Evolutionary conservation across 176 grass and related monocot genomes (phyloP).

Genomic region (Urochloa ruziziensis): DNA sequence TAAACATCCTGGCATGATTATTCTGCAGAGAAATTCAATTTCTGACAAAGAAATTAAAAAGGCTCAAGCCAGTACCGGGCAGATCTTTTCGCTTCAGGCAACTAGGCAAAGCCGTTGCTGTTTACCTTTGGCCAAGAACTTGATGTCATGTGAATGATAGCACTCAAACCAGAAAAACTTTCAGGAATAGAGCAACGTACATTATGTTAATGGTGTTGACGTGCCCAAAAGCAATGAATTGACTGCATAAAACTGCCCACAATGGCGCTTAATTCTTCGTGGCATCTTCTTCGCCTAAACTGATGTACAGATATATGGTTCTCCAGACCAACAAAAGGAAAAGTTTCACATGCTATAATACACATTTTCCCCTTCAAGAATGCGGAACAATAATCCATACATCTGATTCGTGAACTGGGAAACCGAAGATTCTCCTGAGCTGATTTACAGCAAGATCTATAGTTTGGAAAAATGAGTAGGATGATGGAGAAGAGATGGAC

Average conservation of each 20-base stretch:
- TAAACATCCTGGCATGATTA: no score
- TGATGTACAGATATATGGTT: constrained; percentile 21
- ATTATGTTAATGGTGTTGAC: neutral
- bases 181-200: neutral
- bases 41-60: neutral
- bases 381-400: constrained; percentile 24
- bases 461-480: neutral
- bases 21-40: no score
- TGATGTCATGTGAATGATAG: neutral
- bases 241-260: neutral
- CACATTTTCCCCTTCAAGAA: constrained; percentile 30
- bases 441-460: constrained; percentile 31
- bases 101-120: neutral
- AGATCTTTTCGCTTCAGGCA: neutral
- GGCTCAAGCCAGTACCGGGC: neutral
- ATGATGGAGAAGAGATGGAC: neutral
- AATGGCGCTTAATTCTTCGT: neutral
- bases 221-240: neutral
- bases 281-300: neutral
- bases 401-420: constrained; percentile 20
- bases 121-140: neutral
- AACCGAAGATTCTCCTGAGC: constrained; percentile 33
- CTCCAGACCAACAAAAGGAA: constrained; percentile 2
- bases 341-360: constrained; percentile 35
- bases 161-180: neutral